phyloP scores from a whole-genome alignment of 306 rosid genomes.

The Acacia confusa region DNA sequence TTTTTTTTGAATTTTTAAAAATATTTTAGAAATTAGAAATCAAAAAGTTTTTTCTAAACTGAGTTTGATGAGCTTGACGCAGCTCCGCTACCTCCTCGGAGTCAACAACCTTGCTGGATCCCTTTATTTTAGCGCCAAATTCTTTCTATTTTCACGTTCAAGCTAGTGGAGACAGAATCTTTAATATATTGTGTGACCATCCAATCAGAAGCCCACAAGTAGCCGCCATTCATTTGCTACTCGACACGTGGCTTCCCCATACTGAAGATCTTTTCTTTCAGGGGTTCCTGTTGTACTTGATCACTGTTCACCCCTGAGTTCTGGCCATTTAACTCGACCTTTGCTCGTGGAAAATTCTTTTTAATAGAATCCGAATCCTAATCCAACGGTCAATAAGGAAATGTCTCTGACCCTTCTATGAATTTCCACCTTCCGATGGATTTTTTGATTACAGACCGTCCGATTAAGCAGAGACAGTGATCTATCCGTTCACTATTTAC shows the following conservation, averaged over 20 bases:
- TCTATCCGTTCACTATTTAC: constrained; percentile 68
- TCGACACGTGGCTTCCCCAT: constrained; percentile 19
- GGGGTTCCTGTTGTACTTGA: constrained; percentile 17
- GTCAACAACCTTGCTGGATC: constrained; percentile 16
- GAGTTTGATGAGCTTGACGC: too few relatives aligned
- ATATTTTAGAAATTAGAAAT: too few relatives aligned
- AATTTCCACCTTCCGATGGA: constrained; percentile 50
- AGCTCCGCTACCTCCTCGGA: neutral
- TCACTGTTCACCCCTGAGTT: neutral
- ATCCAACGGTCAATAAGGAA: constrained; percentile 48
- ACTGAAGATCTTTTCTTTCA: neutral
- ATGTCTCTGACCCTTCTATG: constrained; percentile 38
- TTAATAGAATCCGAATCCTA: neutral
- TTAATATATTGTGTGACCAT: neutral
- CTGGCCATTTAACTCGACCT: constrained; percentile 4
- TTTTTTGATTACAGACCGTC: constrained; percentile 27
- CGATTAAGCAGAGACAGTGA: constrained; percentile 33
- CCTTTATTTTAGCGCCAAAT: constrained; percentile 49
- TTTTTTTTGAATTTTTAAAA: too few relatives aligned
- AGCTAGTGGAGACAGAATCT: constrained; percentile 28
- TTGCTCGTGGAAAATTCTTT: constrained; percentile 32
- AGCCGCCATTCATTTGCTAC: neutral
- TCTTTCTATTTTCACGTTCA: constrained; percentile 28
- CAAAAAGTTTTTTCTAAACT: too few relatives aligned
- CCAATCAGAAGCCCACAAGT: constrained; percentile 33